Evolutionary conservation across 1,139 yeast genomes (phyloP), one percentile per base, ranked within the genome.

Genomic region (Debaryomyces nepalensis): DNA sequence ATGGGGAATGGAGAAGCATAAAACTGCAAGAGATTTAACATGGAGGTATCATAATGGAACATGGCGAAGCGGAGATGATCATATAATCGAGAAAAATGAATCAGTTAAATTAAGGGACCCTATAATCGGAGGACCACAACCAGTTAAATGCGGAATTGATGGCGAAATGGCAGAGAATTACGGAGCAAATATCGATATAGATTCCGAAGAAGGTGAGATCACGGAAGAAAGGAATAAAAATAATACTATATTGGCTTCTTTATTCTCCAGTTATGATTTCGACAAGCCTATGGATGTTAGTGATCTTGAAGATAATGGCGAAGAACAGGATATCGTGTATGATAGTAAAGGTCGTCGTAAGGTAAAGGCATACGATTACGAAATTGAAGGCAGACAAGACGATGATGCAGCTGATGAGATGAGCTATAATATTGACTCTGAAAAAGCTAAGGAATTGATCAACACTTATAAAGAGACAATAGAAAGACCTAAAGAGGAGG

Each of bases 51-150:
- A 62, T 11, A 75, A 83, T 46, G 88, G 88, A 0, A 75, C 73
- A 33, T 93, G 99, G 99, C 76, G 74, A 52, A 89, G 89, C 63
- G 95, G 95, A 6, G 82, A 81, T 50, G 88, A 86, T 42, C 96
- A 88, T 59, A 75, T 87, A 6, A 75, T 89, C 14, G 97, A 90
- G 54, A 72, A 81, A 49, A 58, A 71, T 5, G 34, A 26, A 6
- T 21, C 22, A 5, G 40, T 26, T 11, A 37, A 20, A 12, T 12
- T 32, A 15, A 32, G 30, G 11, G 36, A 32, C 16, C 18, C 24
- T 18, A 38, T 38, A 6, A 12, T 43, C 7, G 46, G 47, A 11
- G 47, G 47, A 4, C 47, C 46, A 5, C 32, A 12, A 10, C 18
- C 47, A 4, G 41, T 23, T 6, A 54, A 45, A 4, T 29, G 39